Evolutionary conservation across 306 rosid species (phyloP).

Genomic region (Vigna reflexopilosa): DNA sequence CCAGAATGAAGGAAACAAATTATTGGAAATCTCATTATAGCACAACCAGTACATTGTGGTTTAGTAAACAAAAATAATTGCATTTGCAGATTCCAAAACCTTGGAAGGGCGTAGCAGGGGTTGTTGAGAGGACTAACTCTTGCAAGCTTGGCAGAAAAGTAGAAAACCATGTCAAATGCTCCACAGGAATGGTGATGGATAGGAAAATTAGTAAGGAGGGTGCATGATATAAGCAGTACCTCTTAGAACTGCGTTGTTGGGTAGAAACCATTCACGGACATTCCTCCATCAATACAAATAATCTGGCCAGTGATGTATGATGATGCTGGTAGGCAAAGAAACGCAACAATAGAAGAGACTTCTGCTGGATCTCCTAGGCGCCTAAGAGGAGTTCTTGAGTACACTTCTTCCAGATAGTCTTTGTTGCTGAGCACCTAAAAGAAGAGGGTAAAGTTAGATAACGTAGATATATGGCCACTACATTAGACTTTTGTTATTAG

Average conservation of each 20-base stretch:
- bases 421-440: constrained; percentile 68
- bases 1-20: not conserved
- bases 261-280: constrained; percentile 72
- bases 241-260: constrained; percentile 51
- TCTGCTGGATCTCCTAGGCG: constrained; percentile 76
- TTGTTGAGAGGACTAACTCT: constrained; percentile 10
- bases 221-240: constrained; percentile 23
- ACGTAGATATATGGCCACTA: not conserved
- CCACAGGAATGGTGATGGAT: constrained; percentile 20
- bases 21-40: constrained; percentile 15
- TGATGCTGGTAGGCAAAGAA: constrained; percentile 81
- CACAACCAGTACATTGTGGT: not conserved
- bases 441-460: constrained; percentile 31
- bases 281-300: constrained; percentile 80
- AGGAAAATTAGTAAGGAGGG: not conserved
- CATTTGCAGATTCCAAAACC: not conserved
- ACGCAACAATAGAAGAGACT: constrained; percentile 75
- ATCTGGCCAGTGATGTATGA: constrained; percentile 82
- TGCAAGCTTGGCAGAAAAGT: not conserved
- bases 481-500: not conserved
- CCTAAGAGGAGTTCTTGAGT: constrained; percentile 72
- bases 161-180: not conserved
- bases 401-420: constrained; percentile 70
- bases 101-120: not conserved
- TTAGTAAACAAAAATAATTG: not conserved